Evolutionary conservation across 2,329 filamentous ascomycete genomes (phyloP), one percentile per base, ranked within the genome.

Genomic region (Aspergillus sp.): DNA sequence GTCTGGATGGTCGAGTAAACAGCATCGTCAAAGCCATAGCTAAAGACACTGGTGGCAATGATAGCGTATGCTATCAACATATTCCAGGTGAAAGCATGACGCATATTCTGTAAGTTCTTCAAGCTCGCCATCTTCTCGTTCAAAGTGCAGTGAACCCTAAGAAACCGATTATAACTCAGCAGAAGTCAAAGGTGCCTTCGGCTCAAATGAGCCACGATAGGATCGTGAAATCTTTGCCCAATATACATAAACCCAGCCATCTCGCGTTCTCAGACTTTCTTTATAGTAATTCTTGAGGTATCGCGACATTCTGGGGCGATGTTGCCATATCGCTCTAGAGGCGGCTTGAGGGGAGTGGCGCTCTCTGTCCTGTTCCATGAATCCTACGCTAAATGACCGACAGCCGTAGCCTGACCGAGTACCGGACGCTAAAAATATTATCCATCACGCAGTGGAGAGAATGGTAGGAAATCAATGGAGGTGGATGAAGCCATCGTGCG

Each of bases 281-380:
- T 54, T 25, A 54, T 41, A 54, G 30, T 11, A 2, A 17, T 54
- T 41, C 6, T 7, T 3, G 7, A 15, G 17, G 25, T 25, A 49
- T 54, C 51, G 51, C 38, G 32, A 54, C 51, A 39, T 25, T 54
- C 32, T 39, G 51, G 32, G 11, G 51, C 51, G 36, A 54, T 54
- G 32, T 41, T 54, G 32, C 32, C 19, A 54, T 54, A 42, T 49
- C 21, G 23, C 23, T 30, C 32, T 42, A 39, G 21, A 36, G 19
- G n/a, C 15, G 25, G n/a, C 19, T 23, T 3, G 8, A n/a, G 15
- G 8, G n/a, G 21, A 32, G 39, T 41, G 11, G 38, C 19, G 19
- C n/a, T 25, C 50, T 23, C 36, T 21, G 15, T 19, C 13, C 6
- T 23, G 38, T 7, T n/a, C 51, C 13, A 21, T 41, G 5, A 41